These are phyloP conservation scores for Aspergillus sp. DNA, from an alignment of 2,329 filamentous ascomycete genomes.

Conservation along the genomic window DNA sequence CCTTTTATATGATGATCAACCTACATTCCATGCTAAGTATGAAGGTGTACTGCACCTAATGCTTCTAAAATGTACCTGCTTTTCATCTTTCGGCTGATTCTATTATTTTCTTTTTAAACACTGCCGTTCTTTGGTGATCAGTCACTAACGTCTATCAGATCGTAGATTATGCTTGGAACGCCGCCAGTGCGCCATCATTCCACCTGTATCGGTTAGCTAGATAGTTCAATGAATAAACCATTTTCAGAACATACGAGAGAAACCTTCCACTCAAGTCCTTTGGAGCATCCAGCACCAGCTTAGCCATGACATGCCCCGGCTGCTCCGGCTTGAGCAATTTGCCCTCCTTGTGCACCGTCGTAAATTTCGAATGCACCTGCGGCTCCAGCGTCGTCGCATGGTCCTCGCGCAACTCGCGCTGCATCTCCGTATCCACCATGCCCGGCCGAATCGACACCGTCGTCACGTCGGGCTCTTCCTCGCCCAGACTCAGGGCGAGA, in stretches of 20 bases:
- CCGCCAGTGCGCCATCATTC: constrained; percentile 43
- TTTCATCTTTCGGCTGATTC: constrained; percentile 65
- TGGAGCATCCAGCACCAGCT: constrained; percentile 64
- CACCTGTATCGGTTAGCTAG: constrained; percentile 37
- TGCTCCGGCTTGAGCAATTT: constrained; percentile 76
- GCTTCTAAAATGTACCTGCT: constrained; percentile 58
- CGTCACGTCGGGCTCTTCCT: constrained; percentile 26
- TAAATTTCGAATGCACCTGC: constrained; percentile 62
- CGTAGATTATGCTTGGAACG: constrained; percentile 39
- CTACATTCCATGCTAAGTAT: constrained; percentile 64
- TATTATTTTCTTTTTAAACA: constrained; percentile 11
- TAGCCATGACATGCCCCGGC: constrained; percentile 82
- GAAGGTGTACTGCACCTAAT: constrained; percentile 51
- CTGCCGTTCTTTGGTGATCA: constrained; percentile 18
- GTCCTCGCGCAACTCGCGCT: constrained; percentile 67
- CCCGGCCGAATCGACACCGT: constrained; percentile 31
- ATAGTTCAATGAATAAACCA: not conserved
- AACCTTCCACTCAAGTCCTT: constrained; percentile 72
- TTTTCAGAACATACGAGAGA: constrained; percentile 41
- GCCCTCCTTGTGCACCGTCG: constrained; percentile 66
- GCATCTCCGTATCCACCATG: constrained; percentile 36
- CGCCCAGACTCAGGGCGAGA: constrained; percentile 26
- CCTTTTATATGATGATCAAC: constrained; percentile 48
- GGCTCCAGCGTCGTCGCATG: constrained; percentile 61
- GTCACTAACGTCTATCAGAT: constrained; percentile 18